A percentile compares a stretch with the other conserved stretches of the same genome.
These are phyloP conservation scores for Leishmania tarentolae DNA, from an alignment of 208 protist genomes.

Conservation along the genomic window DNA sequence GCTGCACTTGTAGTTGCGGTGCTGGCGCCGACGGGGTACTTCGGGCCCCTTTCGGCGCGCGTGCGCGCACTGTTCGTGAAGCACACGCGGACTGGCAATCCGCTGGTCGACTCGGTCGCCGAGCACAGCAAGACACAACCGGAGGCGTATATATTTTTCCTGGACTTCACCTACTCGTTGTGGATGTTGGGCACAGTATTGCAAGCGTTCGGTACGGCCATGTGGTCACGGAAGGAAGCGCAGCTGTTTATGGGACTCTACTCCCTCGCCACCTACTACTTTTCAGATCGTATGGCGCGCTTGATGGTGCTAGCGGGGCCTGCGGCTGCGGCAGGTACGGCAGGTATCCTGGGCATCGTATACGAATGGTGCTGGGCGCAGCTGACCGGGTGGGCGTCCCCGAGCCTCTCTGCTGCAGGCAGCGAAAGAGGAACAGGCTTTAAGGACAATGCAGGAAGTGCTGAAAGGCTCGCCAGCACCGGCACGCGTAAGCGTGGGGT, in stretches of 20 bases:
- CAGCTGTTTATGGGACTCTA: not conserved
- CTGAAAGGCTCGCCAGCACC: not conserved
- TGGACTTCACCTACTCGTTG: no score
- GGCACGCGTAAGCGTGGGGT: not conserved
- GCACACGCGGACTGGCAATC: no score
- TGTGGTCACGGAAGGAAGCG: not conserved
- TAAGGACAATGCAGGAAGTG: not conserved
- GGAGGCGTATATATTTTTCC: no score
- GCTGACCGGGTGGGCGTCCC: not conserved
- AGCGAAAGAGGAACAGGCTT: not conserved
- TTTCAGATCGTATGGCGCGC: slow-evolving; percentile 32
- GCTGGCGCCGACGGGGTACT: no score
- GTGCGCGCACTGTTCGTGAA: no score
- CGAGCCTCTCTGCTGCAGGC: not conserved
- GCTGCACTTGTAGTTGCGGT: no score
- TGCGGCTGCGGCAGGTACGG: no score
- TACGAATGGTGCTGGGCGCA: not conserved
- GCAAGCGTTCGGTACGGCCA: not conserved
- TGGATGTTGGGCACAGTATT: not conserved
- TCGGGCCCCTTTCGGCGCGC: no score
- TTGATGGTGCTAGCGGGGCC: not conserved
- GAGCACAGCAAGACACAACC: no score
- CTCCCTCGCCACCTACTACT: not conserved
- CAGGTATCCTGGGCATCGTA: not conserved
- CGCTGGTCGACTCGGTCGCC: no score